Evolutionary conservation across 1,139 yeast genomes (phyloP).

Genomic region (Candida pseudoviswanathii): DNA sequence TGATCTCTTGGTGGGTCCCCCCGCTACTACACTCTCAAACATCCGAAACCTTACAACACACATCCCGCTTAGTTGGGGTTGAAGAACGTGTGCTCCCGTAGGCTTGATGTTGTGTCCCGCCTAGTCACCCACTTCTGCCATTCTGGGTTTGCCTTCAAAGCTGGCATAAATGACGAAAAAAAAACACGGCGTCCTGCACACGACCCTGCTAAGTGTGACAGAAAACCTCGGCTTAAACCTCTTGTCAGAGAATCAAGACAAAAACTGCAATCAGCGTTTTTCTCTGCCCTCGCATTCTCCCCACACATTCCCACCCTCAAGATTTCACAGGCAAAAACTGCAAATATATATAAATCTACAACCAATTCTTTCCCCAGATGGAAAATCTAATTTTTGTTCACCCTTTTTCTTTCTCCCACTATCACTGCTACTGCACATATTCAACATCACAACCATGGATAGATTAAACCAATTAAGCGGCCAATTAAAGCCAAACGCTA

Average conservation of each 20-base stretch:
- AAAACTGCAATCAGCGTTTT: not conserved
- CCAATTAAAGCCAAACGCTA: constrained; percentile 53
- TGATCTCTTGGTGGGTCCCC: not conserved
- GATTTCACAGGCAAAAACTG: constrained; percentile 5
- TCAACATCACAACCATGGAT: constrained; percentile 41
- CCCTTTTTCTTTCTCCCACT: not conserved
- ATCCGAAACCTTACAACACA: not conserved
- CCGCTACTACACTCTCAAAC: not conserved
- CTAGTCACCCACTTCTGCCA: too few relatives aligned
- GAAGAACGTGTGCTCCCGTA: too few relatives aligned
- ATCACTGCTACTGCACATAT: not conserved
- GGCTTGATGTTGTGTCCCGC: too few relatives aligned
- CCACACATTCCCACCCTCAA: constrained; percentile 9
- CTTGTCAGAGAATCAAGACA: not conserved
- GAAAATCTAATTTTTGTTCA: not conserved
- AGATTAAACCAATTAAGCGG: constrained; percentile 63
- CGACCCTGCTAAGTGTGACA: not conserved
- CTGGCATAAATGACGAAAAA: too few relatives aligned
- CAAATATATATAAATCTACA: constrained; percentile 2
- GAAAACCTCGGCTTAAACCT: constrained; percentile 1
- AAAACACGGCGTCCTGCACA: not conserved
- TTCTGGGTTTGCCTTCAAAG: too few relatives aligned
- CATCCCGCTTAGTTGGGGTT: not conserved
- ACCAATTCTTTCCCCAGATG: constrained; percentile 3
- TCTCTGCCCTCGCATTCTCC: not conserved